A percentile compares a stretch with the other conserved stretches of the same genome.
Evolutionary conservation across 2,329 filamentous ascomycete species (phyloP).

Genomic region (Coniochaeta sp.): DNA sequence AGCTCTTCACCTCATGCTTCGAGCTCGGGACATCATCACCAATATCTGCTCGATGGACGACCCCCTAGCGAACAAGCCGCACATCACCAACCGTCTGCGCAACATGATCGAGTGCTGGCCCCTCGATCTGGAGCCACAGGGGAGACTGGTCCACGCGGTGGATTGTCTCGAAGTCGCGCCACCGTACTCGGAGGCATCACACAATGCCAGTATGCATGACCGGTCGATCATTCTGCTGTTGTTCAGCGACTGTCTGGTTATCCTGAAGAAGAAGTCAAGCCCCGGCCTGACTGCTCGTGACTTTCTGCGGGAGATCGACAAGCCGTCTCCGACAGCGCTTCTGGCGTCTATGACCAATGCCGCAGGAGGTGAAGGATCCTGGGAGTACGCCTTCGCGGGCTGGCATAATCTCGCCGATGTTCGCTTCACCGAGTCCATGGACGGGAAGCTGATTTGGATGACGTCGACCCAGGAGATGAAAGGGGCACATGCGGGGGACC

Average conservation of each 20-base stretch:
- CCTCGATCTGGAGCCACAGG: constrained; percentile 59
- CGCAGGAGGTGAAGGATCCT: constrained; percentile 51
- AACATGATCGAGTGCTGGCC: constrained; percentile 77
- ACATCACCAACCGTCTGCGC: constrained; percentile 65
- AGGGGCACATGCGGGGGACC: constrained; percentile 41
- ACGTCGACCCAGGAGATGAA: constrained; percentile 55
- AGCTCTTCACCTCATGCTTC: constrained; percentile 73
- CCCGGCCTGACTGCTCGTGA: constrained; percentile 65
- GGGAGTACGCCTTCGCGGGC: constrained; percentile 69
- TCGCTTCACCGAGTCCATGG: constrained; percentile 64
- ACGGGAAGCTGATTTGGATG: constrained; percentile 61
- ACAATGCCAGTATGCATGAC: constrained; percentile 34
- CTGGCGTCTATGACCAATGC: constrained; percentile 58
- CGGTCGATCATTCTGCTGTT: constrained; percentile 68
- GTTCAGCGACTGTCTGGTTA: constrained; percentile 74
- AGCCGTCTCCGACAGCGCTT: constrained; percentile 58
- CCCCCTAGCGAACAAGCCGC: constrained; percentile 60
- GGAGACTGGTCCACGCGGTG: constrained; percentile 71
- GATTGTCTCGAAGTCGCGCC: constrained; percentile 73
- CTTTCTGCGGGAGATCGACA: constrained; percentile 78
- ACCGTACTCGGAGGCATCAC: constrained; percentile 48
- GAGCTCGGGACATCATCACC: constrained; percentile 86
- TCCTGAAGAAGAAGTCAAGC: constrained; percentile 63
- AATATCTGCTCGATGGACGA: constrained; percentile 93
- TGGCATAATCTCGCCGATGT: constrained; percentile 64